Percentiles rank a stretch among this genome's conserved stretches.
phyloP scores from a whole-genome alignment of 2,329 filamentous ascomycete genomes.

The Grosmannia clavigera region DNA sequence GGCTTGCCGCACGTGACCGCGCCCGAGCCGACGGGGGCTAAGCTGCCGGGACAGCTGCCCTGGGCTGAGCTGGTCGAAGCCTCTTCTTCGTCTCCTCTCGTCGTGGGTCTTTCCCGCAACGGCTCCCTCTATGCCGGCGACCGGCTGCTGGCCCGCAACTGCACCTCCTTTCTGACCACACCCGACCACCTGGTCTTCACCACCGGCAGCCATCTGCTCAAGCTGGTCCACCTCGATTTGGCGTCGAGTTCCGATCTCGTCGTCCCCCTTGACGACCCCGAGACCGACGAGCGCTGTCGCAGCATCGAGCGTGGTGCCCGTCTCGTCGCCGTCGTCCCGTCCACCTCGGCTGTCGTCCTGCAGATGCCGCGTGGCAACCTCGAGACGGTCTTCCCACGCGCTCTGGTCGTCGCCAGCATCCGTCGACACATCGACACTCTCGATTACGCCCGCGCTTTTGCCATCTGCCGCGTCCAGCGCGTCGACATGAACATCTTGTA shows the following conservation, averaged over 20 bases:
- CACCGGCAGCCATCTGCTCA: slow-evolving; percentile 82
- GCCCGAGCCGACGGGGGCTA: slow-evolving; percentile 18
- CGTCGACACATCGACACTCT: slow-evolving; percentile 66
- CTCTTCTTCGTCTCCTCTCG: slow-evolving; percentile 15
- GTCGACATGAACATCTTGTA: slow-evolving; percentile 98
- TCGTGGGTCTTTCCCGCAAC: slow-evolving; percentile 56
- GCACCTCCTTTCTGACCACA: slow-evolving; percentile 81
- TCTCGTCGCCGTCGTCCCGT: slow-evolving; percentile 80
- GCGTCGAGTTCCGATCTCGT: slow-evolving; percentile 36
- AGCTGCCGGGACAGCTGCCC: slow-evolving; percentile 35
- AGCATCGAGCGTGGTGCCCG: slow-evolving; percentile 82
- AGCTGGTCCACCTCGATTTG: slow-evolving; percentile 67
- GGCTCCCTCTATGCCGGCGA: slow-evolving; percentile 72
- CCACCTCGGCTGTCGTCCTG: slow-evolving; percentile 70
- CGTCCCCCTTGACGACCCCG: slow-evolving; percentile 75
- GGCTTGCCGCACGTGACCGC: slow-evolving; percentile 10
- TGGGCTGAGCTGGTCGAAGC: slow-evolving; percentile 34
- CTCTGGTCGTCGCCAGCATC: slow-evolving; percentile 85
- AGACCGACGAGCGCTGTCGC: slow-evolving; percentile 82
- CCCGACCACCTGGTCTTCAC: slow-evolving; percentile 79
- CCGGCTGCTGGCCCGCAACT: slow-evolving; percentile 65
- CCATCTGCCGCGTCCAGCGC: slow-evolving; percentile 79
- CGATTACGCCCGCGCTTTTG: slow-evolving; percentile 74
- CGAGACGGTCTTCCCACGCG: slow-evolving; percentile 87
- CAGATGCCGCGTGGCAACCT: slow-evolving; percentile 96